Percentiles rank a stretch among this genome's conserved stretches.
These are phyloP conservation scores for Mariannaea elegans DNA, from an alignment of 2,329 filamentous ascomycete genomes.

Conservation along the genomic window DNA sequence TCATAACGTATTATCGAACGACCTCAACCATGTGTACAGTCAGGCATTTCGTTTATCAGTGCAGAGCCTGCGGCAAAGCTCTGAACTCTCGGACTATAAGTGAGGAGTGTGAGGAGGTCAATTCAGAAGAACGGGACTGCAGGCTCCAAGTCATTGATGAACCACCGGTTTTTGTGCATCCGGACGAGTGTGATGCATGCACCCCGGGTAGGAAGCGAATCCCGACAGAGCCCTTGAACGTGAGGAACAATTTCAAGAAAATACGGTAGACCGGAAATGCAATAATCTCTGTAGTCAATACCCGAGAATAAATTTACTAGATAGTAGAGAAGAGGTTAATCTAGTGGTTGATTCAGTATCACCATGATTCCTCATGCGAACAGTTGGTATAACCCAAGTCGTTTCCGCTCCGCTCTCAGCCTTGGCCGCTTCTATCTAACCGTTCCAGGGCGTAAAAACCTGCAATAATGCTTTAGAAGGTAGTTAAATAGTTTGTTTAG, in stretches of 20 bases:
- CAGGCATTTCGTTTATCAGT: neutral
- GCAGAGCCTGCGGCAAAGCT: neutral
- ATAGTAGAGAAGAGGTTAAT: too few relatives aligned
- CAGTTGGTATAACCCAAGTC: too few relatives aligned
- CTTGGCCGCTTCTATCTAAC: too few relatives aligned
- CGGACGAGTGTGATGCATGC: neutral
- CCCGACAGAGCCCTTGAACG: neutral
- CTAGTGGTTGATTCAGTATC: too few relatives aligned
- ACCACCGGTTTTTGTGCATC: neutral
- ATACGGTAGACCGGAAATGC: neutral
- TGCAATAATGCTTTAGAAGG: too few relatives aligned
- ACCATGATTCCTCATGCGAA: too few relatives aligned
- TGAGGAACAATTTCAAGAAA: neutral
- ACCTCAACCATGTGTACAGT: neutral
- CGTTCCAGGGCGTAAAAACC: too few relatives aligned
- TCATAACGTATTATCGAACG: too few relatives aligned
- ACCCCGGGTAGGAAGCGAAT: conserved; percentile 2
- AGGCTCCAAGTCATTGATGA: neutral
- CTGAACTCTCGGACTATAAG: neutral
- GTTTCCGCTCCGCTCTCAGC: too few relatives aligned
- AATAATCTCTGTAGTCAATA: too few relatives aligned
- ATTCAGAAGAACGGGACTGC: neutral
- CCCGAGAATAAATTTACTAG: too few relatives aligned
- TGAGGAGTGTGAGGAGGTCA: neutral
- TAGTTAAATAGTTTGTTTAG: too few relatives aligned